These are phyloP conservation scores for Aspergillus ellipticus DNA, from an alignment of 495 filamentous ascomycete genomes.

Conservation along the genomic window DNA sequence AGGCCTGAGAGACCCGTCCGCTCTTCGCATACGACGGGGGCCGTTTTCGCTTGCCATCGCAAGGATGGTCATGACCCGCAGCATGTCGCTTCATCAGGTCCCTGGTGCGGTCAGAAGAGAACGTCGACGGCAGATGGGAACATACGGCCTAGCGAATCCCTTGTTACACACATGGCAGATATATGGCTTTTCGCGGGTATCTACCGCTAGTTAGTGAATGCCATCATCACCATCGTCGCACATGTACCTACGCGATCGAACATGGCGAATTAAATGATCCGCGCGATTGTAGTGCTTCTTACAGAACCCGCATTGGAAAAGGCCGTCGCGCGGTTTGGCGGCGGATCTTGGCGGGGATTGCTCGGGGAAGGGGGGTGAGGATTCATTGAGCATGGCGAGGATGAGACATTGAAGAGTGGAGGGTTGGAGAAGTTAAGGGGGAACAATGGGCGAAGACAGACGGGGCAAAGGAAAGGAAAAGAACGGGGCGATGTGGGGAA, in stretches of 20 bases:
- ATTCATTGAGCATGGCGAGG: constrained; percentile 17
- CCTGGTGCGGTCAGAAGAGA: constrained; percentile 13
- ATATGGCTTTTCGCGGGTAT: constrained; percentile 55
- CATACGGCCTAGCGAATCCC: constrained; percentile 49
- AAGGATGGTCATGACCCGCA: constrained; percentile 46
- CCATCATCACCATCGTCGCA: no score
- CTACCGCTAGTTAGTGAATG: constrained; percentile 2
- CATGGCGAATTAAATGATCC: constrained; percentile 55
- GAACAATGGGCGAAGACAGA: neutral
- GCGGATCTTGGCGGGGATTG: constrained; percentile 15
- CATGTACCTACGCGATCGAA: constrained; percentile 42
- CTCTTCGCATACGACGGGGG: constrained; percentile 40
- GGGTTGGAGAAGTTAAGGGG: no score
- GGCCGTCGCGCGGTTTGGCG: constrained; percentile 20
- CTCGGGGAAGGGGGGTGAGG: constrained; percentile 3
- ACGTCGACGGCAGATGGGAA: neutral
- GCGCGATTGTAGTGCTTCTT: constrained; percentile 51
- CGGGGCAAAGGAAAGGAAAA: neutral
- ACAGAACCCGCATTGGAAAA: constrained; percentile 54
- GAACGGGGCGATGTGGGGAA: neutral
- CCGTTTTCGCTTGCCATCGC: constrained; percentile 41
- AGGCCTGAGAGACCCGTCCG: constrained; percentile 53
- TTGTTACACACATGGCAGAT: constrained; percentile 47
- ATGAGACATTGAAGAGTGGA: neutral
- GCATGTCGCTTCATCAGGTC: constrained; percentile 54